Percentiles rank a stretch among this genome's conserved stretches.
Evolutionary conservation across 1,284 basidiomycete species (phyloP).

Genomic region (Malassezia furfur): DNA sequence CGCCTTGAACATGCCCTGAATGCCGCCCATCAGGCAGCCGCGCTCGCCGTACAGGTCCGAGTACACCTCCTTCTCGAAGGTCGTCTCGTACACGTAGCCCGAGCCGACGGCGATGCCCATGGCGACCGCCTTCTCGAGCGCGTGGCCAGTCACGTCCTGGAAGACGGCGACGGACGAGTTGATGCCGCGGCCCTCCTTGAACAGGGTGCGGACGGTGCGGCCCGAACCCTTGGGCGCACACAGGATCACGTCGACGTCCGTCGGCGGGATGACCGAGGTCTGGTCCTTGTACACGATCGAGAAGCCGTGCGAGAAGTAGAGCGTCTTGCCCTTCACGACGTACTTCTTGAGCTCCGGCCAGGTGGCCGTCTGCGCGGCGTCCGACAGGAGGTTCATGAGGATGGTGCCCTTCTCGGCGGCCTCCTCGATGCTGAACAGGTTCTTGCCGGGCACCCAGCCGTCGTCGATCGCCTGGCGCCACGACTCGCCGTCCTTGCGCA

Average conservation of each 20-base stretch:
- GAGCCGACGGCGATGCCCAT: conserved; percentile 90
- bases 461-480: conserved; percentile 95
- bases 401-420: conserved; percentile 91
- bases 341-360: conserved; percentile 74
- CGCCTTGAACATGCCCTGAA: conserved; percentile 97
- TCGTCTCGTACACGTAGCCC: conserved; percentile 96
- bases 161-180: conserved; percentile 79
- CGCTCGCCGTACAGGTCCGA: conserved; percentile 97
- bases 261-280: conserved; percentile 82
- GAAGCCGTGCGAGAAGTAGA: conserved; percentile 99
- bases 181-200: conserved; percentile 98
- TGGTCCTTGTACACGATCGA: conserved; percentile 97
- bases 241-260: conserved; percentile 95
- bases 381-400: conserved; percentile 99
- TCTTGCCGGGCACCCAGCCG: conserved; percentile 97
- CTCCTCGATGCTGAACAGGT: conserved; percentile 95
- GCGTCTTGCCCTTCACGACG: conserved; percentile 97
- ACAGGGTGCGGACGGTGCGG: conserved; percentile 95
- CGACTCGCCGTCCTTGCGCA: conserved; percentile 87
- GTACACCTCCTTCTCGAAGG: conserved; percentile 98
- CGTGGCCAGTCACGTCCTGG: conserved; percentile 90
- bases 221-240: conserved; percentile 98
- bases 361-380: conserved; percentile 91
- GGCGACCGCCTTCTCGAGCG: conserved; percentile 91
- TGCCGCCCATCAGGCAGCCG: conserved; percentile 98